These are phyloP conservation scores for Amylocystis lapponica DNA, from an alignment of 768 basidiomycete species.

Conservation along the genomic window DNA sequence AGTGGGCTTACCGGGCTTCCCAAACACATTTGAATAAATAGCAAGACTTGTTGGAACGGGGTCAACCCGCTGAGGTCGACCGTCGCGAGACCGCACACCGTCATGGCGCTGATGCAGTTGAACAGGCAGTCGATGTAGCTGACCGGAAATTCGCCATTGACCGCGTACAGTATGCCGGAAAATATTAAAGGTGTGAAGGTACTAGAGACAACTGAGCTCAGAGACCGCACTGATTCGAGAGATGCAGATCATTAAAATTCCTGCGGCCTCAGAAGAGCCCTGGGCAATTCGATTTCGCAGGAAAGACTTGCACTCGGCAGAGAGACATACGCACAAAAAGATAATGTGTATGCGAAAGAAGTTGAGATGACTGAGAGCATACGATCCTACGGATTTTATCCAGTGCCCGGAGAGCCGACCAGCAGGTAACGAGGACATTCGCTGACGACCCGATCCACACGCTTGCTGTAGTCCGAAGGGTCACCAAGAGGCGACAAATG, in stretches of 20 bases:
- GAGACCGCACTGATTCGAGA: neutral
- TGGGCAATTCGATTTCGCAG: neutral
- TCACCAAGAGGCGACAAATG: no score
- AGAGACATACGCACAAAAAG: constrained; percentile 29
- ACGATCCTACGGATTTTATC: constrained; percentile 1
- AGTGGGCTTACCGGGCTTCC: constrained; percentile 63
- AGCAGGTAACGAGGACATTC: constrained; percentile 5
- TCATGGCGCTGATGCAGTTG: constrained; percentile 72
- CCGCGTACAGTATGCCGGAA: constrained; percentile 77
- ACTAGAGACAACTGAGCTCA: constrained; percentile 30
- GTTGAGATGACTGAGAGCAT: constrained; percentile 30
- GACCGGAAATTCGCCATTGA: constrained; percentile 68
- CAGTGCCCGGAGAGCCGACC: constrained; percentile 1
- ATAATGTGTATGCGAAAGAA: constrained; percentile 45
- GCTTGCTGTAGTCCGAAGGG: no score
- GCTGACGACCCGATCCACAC: constrained; percentile 2
- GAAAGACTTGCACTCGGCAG: neutral
- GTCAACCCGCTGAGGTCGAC: constrained; percentile 67
- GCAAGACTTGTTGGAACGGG: constrained; percentile 58
- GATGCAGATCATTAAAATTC: neutral
- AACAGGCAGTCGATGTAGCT: constrained; percentile 75
- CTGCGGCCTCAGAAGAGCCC: neutral
- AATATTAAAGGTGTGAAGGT: constrained; percentile 74
- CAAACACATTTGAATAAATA: constrained; percentile 76
- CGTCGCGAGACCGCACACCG: constrained; percentile 70